Base-by-base conservation (phyloP, 2,329 filamentous ascomycete genomes). In the Torrubiella hemipterigena region DNA sequence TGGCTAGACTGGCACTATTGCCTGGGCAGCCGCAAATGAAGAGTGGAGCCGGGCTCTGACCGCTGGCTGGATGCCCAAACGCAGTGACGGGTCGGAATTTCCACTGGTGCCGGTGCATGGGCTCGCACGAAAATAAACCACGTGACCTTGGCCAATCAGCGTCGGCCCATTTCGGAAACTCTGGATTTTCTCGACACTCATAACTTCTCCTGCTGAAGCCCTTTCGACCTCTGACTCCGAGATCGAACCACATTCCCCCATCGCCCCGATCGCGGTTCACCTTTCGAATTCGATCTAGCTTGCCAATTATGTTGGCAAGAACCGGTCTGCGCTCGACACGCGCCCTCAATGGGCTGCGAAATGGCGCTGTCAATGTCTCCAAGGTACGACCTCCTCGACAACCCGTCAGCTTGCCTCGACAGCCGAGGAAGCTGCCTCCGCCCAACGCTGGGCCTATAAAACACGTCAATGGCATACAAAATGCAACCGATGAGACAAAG, bases 271-370 rank as follows among this genome's bases (percentile, higher is more conserved):
- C 45, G 50, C 51, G 52, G 50, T 45, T 45, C 41, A 43, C 47
- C 43, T 41, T 51, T 48, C 52, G 52, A 51, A 45, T 50, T 49
- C 52, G 48, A 47, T 56, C 48, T 46, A 56, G 48, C 47, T 54
- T 46, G 60, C 60, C 61, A 71, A 81, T 62, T 59, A 95, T 96
- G 89, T 78, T 95, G 74, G 81, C 84, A 68, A 82, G 86, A 73
- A 85, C 86, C 65, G 77, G 77, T 67, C 67, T 93, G 73, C 85
- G 85, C 71, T 77, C 82, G 61, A 73, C 81, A 75, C 86, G 86
- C 76, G 73, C 80, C 55, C 72, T 86, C 69, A 81, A 78, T 69
- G 70, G 77, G 62, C 73, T 79, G 53, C 70, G 77, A 67, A 81
- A 80, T 69, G 71, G 73, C 62, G 69, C 77, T 58, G 68, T 75